These are phyloP conservation scores for Fusarium cicatricum DNA, from an alignment of 2,329 filamentous ascomycete genomes.

Conservation along the genomic window DNA sequence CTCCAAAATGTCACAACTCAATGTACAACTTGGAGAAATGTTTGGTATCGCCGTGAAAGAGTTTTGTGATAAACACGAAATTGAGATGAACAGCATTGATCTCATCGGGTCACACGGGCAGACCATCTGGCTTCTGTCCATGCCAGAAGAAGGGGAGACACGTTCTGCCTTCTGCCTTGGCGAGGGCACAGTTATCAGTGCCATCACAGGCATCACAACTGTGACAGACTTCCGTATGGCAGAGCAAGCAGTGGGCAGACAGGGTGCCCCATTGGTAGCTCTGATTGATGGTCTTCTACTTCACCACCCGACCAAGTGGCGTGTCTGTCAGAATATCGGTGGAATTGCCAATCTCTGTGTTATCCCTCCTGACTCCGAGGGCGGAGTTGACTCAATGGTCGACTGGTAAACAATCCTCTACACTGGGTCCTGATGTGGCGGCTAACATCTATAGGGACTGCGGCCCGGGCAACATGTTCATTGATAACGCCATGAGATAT, in stretches of 20 bases:
- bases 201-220: slow-evolving; percentile 63
- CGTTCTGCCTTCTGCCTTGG: slow-evolving; percentile 62
- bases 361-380: slow-evolving; percentile 57
- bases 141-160: slow-evolving; percentile 48
- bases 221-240: slow-evolving; percentile 66
- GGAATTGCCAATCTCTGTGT: slow-evolving; percentile 68
- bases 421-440: too few relatives aligned
- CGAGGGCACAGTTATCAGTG: slow-evolving; percentile 62
- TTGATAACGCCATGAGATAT: slow-evolving; percentile 63
- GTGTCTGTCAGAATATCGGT: slow-evolving; percentile 67
- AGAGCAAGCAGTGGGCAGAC: slow-evolving; percentile 64
- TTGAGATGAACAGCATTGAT: slow-evolving; percentile 59
- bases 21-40: slow-evolving; percentile 63
- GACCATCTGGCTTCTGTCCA: slow-evolving; percentile 62
- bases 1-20: slow-evolving; percentile 62
- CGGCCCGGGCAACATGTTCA: slow-evolving; percentile 61
- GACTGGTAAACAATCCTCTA: slow-evolving; percentile 30
- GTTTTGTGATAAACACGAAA: slow-evolving; percentile 56
- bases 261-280: slow-evolving; percentile 63
- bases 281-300: slow-evolving; percentile 66
- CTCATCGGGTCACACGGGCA: slow-evolving; percentile 65
- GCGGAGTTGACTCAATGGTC: slow-evolving; percentile 18
- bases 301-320: slow-evolving; percentile 63
- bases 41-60: slow-evolving; percentile 60
- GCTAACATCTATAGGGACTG: slow-evolving; percentile 6